Conservation (phyloP, 2,329 filamentous ascomycete species). For the Metarhizium robertsii region DNA sequence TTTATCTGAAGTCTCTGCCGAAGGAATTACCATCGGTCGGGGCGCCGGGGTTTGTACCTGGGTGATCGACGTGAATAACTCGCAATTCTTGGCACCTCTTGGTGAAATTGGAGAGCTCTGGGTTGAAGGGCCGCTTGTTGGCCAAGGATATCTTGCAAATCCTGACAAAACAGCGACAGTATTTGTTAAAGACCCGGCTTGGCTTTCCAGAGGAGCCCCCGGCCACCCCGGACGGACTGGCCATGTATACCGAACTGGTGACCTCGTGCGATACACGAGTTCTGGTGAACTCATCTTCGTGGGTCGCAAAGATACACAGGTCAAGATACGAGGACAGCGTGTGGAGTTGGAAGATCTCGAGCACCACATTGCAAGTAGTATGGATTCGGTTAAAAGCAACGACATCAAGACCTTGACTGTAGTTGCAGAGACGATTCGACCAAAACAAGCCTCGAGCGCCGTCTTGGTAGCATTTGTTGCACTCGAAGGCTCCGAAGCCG, state of each 20-base stretch:
- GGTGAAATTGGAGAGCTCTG: constrained; percentile 23
- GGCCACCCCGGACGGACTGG: constrained; percentile 17
- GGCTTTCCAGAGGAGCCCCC: constrained; percentile 14
- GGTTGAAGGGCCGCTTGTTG: constrained; percentile 33
- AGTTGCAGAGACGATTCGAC: constrained; percentile 7
- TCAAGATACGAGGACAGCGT: constrained; percentile 43
- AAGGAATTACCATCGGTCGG: background rate
- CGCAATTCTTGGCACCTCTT: constrained; percentile 14
- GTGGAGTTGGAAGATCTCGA: constrained; percentile 31
- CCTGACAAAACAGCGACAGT: constrained; percentile 31
- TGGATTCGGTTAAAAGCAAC: background rate
- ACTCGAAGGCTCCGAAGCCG: background rate
- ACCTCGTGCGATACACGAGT: constrained; percentile 16
- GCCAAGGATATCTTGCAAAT: constrained; percentile 37
- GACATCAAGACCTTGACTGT: constrained; percentile 1
- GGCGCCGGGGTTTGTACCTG: constrained; percentile 10
- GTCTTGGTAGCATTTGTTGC: constrained; percentile 9
- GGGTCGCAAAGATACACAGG: constrained; percentile 9
- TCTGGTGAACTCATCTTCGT: constrained; percentile 18
- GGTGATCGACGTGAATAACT: constrained; percentile 18
- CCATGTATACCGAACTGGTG: constrained; percentile 25
- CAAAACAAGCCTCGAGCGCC: constrained; percentile 3
- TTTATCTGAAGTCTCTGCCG: background rate
- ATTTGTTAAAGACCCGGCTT: constrained; percentile 33
- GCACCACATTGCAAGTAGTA: background rate